phyloP scores from a whole-genome alignment of 352 stramenopile species.

The Globisporangium polare region DNA sequence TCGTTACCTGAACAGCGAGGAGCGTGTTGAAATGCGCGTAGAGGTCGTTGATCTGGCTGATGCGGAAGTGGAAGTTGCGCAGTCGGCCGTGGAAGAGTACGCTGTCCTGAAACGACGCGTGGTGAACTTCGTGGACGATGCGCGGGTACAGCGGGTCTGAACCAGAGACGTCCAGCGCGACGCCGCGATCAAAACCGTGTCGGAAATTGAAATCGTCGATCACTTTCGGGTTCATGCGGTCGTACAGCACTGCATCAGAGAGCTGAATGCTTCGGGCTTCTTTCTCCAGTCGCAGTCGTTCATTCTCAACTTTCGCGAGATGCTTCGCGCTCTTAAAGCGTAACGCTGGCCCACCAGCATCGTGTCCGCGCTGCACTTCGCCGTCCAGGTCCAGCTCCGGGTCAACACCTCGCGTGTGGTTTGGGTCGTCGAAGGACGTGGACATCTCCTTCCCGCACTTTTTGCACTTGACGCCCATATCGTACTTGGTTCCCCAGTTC shows the following conservation, averaged over 20 bases:
- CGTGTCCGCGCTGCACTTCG: constrained; percentile 41
- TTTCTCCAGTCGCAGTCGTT: constrained; percentile 69
- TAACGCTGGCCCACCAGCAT: constrained; percentile 31
- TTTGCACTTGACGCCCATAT: constrained; percentile 51
- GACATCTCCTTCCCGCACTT: constrained; percentile 67
- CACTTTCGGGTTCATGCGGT: constrained; percentile 46
- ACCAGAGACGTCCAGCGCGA: constrained; percentile 21
- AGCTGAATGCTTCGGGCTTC: constrained; percentile 53
- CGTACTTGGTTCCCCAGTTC: constrained; percentile 65
- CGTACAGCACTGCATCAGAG: constrained; percentile 50
- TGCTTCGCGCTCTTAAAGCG: constrained; percentile 34
- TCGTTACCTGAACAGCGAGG: constrained; percentile 48
- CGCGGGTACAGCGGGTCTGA: constrained; percentile 48
- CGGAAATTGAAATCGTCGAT: constrained; percentile 76
- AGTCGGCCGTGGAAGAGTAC: constrained; percentile 66
- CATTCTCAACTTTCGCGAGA: constrained; percentile 44
- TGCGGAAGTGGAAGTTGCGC: constrained; percentile 62
- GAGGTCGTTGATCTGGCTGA: constrained; percentile 47
- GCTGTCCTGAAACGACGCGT: constrained; percentile 54
- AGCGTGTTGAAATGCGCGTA: constrained; percentile 32
- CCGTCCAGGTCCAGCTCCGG: constrained; percentile 47
- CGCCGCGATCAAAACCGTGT: constrained; percentile 48
- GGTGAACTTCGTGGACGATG: constrained; percentile 45
- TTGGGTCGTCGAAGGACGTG: constrained; percentile 45
- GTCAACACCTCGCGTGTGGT: constrained; percentile 44